Conservation (phyloP, 495 filamentous ascomycete species). For the Aspergillus heteromorphus region DNA sequence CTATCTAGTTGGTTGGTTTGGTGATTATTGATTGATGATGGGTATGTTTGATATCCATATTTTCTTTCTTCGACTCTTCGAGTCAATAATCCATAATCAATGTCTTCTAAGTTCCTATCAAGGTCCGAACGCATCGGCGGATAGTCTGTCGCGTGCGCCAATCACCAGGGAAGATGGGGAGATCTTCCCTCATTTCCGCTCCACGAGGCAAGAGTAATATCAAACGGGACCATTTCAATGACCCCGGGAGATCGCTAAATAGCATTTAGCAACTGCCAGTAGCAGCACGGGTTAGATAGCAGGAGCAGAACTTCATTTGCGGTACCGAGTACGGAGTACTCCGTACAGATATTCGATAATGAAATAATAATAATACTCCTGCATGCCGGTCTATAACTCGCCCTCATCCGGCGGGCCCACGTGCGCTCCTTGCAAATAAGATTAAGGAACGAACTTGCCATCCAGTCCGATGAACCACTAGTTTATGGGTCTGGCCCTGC, state of each 20-base stretch:
- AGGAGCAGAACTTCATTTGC: too few relatives aligned
- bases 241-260: neutral
- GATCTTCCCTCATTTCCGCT: slow-evolving; percentile 1
- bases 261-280: neutral
- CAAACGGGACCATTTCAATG: neutral
- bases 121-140: neutral
- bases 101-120: neutral
- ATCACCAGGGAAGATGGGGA: neutral
- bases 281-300: neutral
- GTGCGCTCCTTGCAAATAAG: slow-evolving; percentile 14
- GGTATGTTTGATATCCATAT: neutral
- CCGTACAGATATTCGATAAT: too few relatives aligned
- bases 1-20: neutral
- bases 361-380: too few relatives aligned
- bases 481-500: slow-evolving; percentile 9
- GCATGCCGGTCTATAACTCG: neutral
- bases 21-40: neutral
- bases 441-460: slow-evolving; percentile 7
- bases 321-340: too few relatives aligned
- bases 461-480: slow-evolving; percentile 14
- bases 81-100: neutral
- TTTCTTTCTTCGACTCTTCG: neutral
- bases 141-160: neutral
- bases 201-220: neutral
- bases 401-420: slow-evolving; percentile 4